A percentile compares a stretch with the other conserved stretches of the same genome.
Conservation (phyloP, 169 alveolate species). For the Plasmodium blacklocki region DNA sequence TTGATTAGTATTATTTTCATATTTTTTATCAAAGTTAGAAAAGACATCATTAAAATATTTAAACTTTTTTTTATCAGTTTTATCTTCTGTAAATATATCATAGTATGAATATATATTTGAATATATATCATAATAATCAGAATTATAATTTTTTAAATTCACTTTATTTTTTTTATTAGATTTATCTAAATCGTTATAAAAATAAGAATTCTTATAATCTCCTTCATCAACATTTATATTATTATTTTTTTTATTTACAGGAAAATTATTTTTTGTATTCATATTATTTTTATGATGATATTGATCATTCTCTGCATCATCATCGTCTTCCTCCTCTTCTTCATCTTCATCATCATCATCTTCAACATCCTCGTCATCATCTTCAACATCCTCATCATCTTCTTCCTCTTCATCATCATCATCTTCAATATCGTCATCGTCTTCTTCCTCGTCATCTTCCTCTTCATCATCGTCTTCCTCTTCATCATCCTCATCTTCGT, state of each 20-base stretch:
- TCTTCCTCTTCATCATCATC: constrained; percentile 7
- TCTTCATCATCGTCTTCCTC: constrained; percentile 4
- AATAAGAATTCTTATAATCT: constrained; percentile 11
- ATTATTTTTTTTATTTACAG: constrained; percentile 16
- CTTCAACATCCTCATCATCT: constrained; percentile 7
- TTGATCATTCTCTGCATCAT: background rate
- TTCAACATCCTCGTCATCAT: background rate
- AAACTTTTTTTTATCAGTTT: constrained; percentile 53
- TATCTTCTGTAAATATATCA: constrained; percentile 74
- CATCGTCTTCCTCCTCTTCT: too few species aligned
- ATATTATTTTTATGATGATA: background rate
- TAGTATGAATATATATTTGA: constrained; percentile 67
- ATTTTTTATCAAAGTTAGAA: constrained; percentile 58
- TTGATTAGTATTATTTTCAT: constrained; percentile 24
- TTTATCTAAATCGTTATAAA: constrained; percentile 25
- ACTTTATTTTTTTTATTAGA: constrained; percentile 48
- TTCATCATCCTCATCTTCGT: background rate
- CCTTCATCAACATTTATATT: background rate
- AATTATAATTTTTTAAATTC: constrained; percentile 52
- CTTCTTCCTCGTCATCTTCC: background rate
- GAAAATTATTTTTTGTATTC: constrained; percentile 22
- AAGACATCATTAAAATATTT: constrained; percentile 68
- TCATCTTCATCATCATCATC: too few species aligned
- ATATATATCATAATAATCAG: constrained; percentile 72
- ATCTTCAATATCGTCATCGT: background rate